phyloP scores from a whole-genome alignment of 768 basidiomycete genomes.

The Collybia mongolica region DNA sequence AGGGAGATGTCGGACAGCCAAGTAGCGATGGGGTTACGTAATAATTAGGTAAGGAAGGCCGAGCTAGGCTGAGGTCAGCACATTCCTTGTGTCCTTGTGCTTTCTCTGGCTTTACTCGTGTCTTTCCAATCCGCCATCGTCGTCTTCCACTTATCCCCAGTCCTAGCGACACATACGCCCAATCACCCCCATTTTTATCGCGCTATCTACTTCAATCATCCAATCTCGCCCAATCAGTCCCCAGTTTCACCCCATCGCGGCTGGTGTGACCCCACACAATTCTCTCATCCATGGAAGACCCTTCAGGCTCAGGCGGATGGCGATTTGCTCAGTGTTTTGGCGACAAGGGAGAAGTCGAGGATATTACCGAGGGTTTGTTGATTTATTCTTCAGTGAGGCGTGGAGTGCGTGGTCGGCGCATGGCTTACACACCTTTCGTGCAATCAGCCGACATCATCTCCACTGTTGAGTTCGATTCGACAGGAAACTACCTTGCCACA shows the following conservation, averaged over 20 bases:
- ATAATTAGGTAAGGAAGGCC: no score
- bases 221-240: slow-evolving; percentile 15
- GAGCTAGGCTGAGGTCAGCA: slow-evolving; percentile 15
- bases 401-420: not conserved
- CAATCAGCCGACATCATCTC: slow-evolving; percentile 97
- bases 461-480: slow-evolving; percentile 99
- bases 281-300: slow-evolving; percentile 65
- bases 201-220: slow-evolving; percentile 26
- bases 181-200: slow-evolving; percentile 10
- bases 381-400: slow-evolving; percentile 2
- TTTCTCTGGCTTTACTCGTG: slow-evolving; percentile 5
- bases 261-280: slow-evolving; percentile 18
- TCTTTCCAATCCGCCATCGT: slow-evolving; percentile 16
- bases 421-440: slow-evolving; percentile 16
- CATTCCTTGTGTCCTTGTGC: slow-evolving; percentile 22
- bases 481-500: slow-evolving; percentile 98
- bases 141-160: slow-evolving; percentile 14
- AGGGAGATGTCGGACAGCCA: slow-evolving; percentile 38
- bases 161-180: slow-evolving; percentile 20
- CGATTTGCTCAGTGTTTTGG: slow-evolving; percentile 99
- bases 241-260: slow-evolving; percentile 16
- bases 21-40: slow-evolving; percentile 11
- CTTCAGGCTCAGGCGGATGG: slow-evolving; percentile 89
- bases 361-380: slow-evolving; percentile 93
- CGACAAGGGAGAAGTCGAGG: slow-evolving; percentile 99